phyloP scores from a whole-genome alignment of 805 yeast genomes.

The Teunomyces barrocoloradensis region DNA sequence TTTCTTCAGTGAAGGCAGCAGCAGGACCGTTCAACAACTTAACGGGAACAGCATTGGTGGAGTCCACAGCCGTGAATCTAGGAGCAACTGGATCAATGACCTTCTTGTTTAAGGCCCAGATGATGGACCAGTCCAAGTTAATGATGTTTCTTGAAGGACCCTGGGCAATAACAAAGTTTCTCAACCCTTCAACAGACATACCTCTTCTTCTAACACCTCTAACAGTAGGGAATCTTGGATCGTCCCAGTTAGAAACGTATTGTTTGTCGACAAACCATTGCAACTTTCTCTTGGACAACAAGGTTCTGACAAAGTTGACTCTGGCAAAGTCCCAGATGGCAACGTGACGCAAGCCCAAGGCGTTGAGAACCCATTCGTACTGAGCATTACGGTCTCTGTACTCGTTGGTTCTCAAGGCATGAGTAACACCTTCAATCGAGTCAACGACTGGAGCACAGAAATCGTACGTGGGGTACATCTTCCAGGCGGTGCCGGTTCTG shows the following conservation, averaged over 20 bases:
- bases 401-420: conserved; percentile 96
- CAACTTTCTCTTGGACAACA: conserved; percentile 93
- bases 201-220: conserved; percentile 99
- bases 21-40: conserved; percentile 40
- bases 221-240: conserved; percentile 99
- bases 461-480: conserved; percentile 96
- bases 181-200: conserved; percentile 97
- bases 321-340: conserved; percentile 98
- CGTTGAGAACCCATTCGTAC: conserved; percentile 91
- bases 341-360: conserved; percentile 82
- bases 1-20: conserved; percentile 17
- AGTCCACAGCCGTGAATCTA: conserved; percentile 80
- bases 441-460: conserved; percentile 98
- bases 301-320: conserved; percentile 93
- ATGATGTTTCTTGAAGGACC: conserved; percentile 98
- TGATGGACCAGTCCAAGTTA: conserved; percentile 94
- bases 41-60: conserved; percentile 65
- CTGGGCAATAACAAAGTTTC: conserved; percentile 89
- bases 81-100: conserved; percentile 96
- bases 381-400: conserved; percentile 98
- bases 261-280: conserved; percentile 98
- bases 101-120: conserved; percentile 98
- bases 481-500: conserved; percentile 91
- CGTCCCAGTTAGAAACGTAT: conserved; percentile 93
- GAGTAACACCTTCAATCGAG: conserved; percentile 94